Percentiles rank a stretch among this genome's conserved stretches.
phyloP scores from a whole-genome alignment of 768 basidiomycete genomes.

The Clitopilus passeckerianus region DNA sequence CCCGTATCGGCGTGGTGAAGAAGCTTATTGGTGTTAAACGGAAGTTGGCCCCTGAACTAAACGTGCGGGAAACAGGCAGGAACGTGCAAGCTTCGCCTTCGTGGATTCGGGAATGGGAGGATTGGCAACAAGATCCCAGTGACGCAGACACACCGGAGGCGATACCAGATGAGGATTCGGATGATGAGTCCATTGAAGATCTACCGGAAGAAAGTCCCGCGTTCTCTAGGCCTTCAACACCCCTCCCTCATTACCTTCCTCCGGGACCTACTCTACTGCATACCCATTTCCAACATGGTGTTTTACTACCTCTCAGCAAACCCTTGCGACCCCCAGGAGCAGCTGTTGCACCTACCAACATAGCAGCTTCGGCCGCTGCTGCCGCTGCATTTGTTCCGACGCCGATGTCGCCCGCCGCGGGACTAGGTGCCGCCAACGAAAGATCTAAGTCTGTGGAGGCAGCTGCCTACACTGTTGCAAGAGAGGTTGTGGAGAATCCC shows the following conservation, averaged over 20 bases:
- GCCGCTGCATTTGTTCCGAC: conserved; percentile 56
- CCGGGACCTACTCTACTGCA: conserved; percentile 63
- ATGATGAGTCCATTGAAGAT: conserved; percentile 29
- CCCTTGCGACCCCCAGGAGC: conserved; percentile 58
- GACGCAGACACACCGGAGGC: conserved; percentile 24
- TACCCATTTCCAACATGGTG: conserved; percentile 61
- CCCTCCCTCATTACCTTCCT: conserved; percentile 67
- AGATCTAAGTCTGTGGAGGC: conserved; percentile 65
- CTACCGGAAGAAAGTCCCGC: conserved; percentile 30
- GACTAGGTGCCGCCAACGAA: conserved; percentile 58
- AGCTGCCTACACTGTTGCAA: conserved; percentile 55
- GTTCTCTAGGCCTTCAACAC: conserved; percentile 58
- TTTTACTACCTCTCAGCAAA: conserved; percentile 56
- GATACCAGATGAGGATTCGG: conserved; percentile 24
- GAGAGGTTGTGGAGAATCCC: conserved; percentile 70
- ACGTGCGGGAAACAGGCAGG: conserved; percentile 16
- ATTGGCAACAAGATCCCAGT: conserved; percentile 33
- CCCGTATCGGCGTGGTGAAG: conserved; percentile 61
- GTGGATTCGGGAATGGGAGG: conserved; percentile 43
- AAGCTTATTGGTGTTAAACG: conserved; percentile 71
- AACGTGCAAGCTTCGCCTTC: conserved; percentile 27
- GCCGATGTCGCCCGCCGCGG: conserved; percentile 78
- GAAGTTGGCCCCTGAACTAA: conserved; percentile 39
- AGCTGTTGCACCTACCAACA: conserved; percentile 39
- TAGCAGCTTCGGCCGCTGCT: conserved; percentile 29